Evolutionary conservation across 176 grass and related monocot species (phyloP), one percentile per base, ranked within the genome.

Genomic region (Alopecurus myosuroides): DNA sequence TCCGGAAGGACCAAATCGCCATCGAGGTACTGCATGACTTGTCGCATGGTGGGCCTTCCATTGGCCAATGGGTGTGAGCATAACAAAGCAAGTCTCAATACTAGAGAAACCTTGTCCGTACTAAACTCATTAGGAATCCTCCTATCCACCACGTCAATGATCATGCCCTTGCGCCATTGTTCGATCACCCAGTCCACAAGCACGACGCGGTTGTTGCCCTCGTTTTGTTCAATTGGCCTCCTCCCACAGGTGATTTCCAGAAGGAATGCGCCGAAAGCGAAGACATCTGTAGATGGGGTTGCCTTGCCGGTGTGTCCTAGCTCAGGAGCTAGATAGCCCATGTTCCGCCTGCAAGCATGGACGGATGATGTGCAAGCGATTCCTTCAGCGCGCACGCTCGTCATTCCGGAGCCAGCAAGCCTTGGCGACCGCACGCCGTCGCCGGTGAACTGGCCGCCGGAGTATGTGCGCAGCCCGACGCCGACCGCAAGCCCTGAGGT

Each of bases 301-400:
- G 89, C 84, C 70, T 76, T 90, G 58, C 89, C 85, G 7, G 75
- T 87, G 25, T 83, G 89, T 3, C 74, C 80, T 0, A 87, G 10
- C 50, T 90, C 89, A 11, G 89, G 89, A 0, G 89, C 79, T 6
- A 90, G 80, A 81, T 90, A 87, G 1, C 89, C 89, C 80, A 84
- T 82, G 14, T n/a, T n/a, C n/a, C n/a, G n/a, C n/a, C n/a, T n/a
- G n/a, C n/a, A n/a, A n/a, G n/a, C n/a, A n/a, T n/a, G n/a, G n/a
- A n/a, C n/a, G n/a, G n/a, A n/a, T n/a, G n/a, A n/a, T n/a, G n/a
- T n/a, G n/a, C n/a, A n/a, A n/a, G n/a, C n/a, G n/a, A n/a, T n/a
- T n/a, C n/a, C n/a, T n/a, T n/a, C n/a, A n/a, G n/a, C n/a, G n/a
- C n/a, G n/a, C n/a, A n/a, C n/a, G n/a, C n/a, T n/a, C n/a, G n/a